Evolutionary conservation across 2,329 filamentous ascomycete genomes (phyloP), one percentile per base, ranked within the genome.

Genomic region (Aureobasidium sp.): DNA sequence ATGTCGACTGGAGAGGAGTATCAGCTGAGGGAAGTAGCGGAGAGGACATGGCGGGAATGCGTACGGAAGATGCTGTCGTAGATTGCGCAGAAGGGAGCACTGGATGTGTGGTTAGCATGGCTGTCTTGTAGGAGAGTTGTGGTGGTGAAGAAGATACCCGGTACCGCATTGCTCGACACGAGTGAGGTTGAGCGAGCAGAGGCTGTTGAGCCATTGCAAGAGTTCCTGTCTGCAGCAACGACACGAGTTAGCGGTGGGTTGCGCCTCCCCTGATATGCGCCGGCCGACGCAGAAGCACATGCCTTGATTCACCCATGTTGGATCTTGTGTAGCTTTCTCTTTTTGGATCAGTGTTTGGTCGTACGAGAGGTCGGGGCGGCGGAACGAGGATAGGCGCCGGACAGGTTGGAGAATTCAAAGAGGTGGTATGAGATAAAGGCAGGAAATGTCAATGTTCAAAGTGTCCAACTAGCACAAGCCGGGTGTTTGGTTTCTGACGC

Each of bases 151-250:
- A 42, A 67, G 82, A 70, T 86, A 97, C 93, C 93, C 94, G 72
- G 93, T 97, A 75, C 94, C 94, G 76, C 93, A 97, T 83, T 99
- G 94, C 81, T 99, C 94, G 75, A 99, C 91, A 79, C 97, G 97
- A 71, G 83, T 97, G 71, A 99, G 86, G 80, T 97, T 99, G 72
- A 99, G 88, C 80, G 97, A 91, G 57, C 99, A 86, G 66, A 99
- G 89, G 82, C 90, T 93, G 82, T 99, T 99, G 68, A 97, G 82
- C 94, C 94, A 99, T 79, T 87, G 84, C 70, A 99, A 82, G 70
- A 99, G 85, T 81, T 99, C 94, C 79, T 99, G 94, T 82, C 94
- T 97, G 71, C 63, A 40, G 60, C 9, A n/a, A 27, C 35, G 15
- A 47, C n/a, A 14, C 2, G 58, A 59, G 53, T 62, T 27, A 62